Conservation (phyloP, 176 grass and related monocot species). For the Raddia guianensis region DNA sequence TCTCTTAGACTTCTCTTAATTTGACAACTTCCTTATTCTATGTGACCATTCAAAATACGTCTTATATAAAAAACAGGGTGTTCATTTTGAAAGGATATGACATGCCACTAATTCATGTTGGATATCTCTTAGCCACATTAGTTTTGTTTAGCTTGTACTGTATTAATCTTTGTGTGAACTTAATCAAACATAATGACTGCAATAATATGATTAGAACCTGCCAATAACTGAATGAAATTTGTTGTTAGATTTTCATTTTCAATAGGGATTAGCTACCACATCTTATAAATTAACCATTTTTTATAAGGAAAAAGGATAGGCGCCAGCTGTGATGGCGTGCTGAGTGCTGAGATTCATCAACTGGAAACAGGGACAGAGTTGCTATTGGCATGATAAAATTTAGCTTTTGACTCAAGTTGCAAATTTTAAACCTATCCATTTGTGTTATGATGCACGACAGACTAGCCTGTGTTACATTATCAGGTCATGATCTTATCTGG, state of each 20-base stretch:
- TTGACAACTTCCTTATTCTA: too few species aligned
- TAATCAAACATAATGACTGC: conserved; percentile 1
- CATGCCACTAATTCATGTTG: neutral
- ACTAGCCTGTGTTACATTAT: neutral
- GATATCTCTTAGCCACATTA: neutral
- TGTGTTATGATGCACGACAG: too few species aligned
- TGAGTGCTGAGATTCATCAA: neutral
- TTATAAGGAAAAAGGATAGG: neutral
- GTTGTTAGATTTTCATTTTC: neutral
- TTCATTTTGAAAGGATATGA: conserved; percentile 23
- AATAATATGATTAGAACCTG: neutral
- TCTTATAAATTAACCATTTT: conserved; percentile 16
- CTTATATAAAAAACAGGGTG: too few species aligned
- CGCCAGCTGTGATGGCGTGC: neutral
- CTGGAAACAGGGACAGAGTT: neutral
- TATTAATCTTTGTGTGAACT: neutral
- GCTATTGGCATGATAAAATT: conserved; percentile 8
- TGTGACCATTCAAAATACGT: too few species aligned
- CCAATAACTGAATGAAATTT: neutral
- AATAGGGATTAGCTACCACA: neutral
- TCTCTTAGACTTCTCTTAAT: too few species aligned
- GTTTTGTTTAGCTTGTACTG: conserved; percentile 17
- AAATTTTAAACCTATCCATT: too few species aligned
- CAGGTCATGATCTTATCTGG: too few species aligned
- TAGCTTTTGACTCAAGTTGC: neutral